These are phyloP conservation scores for Backusella psychrophila DNA, from an alignment of 192 early-diverging fungal species.

Conservation along the genomic window DNA sequence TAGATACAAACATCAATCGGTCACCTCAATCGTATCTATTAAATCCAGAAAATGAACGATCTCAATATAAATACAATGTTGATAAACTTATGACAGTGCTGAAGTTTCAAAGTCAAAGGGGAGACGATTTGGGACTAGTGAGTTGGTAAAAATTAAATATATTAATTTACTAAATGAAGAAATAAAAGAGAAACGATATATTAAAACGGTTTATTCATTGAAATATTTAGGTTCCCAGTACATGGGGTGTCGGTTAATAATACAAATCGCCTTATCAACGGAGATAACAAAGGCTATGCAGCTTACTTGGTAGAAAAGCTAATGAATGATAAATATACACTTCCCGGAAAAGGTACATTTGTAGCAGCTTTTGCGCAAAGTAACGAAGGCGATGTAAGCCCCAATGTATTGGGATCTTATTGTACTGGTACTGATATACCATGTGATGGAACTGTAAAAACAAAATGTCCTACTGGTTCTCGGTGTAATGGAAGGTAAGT, in stretches of 20 bases:
- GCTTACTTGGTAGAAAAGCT: conserved; percentile 18
- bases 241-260: conserved; percentile 30
- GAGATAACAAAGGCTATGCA: conserved; percentile 35
- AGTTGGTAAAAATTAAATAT: conserved; percentile 20
- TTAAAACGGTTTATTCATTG: neutral
- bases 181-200: neutral
- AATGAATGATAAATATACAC: conserved; percentile 18
- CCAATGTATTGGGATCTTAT: conserved; percentile 31
- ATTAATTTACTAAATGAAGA: neutral
- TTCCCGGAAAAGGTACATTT: conserved; percentile 24
- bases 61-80: conserved; percentile 22
- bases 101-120: conserved; percentile 12
- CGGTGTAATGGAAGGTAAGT: conserved; percentile 23
- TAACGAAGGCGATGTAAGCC: conserved; percentile 30
- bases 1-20: conserved; percentile 30
- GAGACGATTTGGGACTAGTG: conserved; percentile 19
- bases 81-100: conserved; percentile 32
- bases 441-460: conserved; percentile 20
- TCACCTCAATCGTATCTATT: conserved; percentile 22
- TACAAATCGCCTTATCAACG: conserved; percentile 25
- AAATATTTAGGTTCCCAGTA: conserved; percentile 23
- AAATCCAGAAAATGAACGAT: conserved; percentile 26
- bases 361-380: conserved; percentile 30
- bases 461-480: conserved; percentile 2
- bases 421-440: conserved; percentile 30